Evolutionary conservation across 1,139 yeast species (phyloP).

Genomic region (Entelexis paramagnoliae): DNA sequence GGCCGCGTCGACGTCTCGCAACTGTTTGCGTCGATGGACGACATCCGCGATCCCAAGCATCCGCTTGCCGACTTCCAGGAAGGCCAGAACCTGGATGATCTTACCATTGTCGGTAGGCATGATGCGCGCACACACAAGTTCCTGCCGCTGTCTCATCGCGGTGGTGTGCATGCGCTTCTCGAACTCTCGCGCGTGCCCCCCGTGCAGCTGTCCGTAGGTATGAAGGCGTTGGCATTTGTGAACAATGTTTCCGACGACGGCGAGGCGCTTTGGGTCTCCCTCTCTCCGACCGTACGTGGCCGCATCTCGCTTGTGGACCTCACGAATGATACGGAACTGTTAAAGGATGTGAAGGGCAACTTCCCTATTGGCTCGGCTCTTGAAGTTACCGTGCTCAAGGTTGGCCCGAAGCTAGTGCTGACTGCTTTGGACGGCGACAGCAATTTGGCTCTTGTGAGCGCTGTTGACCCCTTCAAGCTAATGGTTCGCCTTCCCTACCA

Average conservation of each 20-base stretch:
- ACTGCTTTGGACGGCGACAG: conserved; percentile 15
- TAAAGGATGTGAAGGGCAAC: conserved; percentile 6
- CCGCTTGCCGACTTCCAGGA: conserved; percentile 52
- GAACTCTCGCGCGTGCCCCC: conserved; percentile 46
- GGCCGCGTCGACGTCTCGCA: conserved; percentile 76
- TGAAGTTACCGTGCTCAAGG: conserved; percentile 45
- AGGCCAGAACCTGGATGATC: conserved; percentile 47
- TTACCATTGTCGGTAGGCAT: conserved; percentile 65
- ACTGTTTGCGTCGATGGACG: conserved; percentile 46
- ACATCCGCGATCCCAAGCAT: conserved; percentile 46
- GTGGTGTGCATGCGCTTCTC: conserved; percentile 46
- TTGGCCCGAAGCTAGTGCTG: conserved; percentile 34
- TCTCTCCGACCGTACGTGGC: conserved; percentile 61
- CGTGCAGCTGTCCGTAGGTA: conserved; percentile 35
- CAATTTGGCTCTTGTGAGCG: conserved; percentile 39
- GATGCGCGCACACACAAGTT: conserved; percentile 62
- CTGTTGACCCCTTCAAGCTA: conserved; percentile 56
- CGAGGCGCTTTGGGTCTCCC: conserved; percentile 55
- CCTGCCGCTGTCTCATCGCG: conserved; percentile 55
- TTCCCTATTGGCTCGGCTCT: conserved; percentile 46
- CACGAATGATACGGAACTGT: conserved; percentile 39
- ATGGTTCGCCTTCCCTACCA: conserved; percentile 30
- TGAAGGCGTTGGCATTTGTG: conserved; percentile 36
- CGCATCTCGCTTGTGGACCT: conserved; percentile 58
- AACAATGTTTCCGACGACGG: conserved; percentile 39